Conservation (phyloP, 768 basidiomycete species). For the Astraeus odoratus region DNA sequence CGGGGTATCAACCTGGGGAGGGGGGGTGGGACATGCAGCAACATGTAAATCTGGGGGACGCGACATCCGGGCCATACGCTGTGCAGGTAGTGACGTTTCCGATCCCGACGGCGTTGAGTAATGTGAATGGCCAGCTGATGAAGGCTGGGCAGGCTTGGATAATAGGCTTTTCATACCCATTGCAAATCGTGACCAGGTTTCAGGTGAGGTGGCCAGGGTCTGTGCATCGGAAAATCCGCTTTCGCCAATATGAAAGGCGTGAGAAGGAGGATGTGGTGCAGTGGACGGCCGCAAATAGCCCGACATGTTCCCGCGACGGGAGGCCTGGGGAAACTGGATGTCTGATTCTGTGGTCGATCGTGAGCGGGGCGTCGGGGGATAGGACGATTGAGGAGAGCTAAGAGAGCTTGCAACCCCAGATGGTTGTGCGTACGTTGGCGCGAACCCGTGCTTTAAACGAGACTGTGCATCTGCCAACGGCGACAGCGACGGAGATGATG, state of each 20-base stretch:
- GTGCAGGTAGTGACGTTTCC: slow-evolving; percentile 10
- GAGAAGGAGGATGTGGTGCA: slow-evolving; percentile 8
- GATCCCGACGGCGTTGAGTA: slow-evolving; percentile 13
- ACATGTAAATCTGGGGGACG: slow-evolving; percentile 19
- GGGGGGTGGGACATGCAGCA: slow-evolving; percentile 6
- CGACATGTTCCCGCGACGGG: slow-evolving; percentile 1
- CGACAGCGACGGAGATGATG: slow-evolving; percentile 21
- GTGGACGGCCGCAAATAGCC: slow-evolving; percentile 12
- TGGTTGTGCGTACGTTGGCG: slow-evolving; percentile 6
- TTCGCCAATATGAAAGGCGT: neutral
- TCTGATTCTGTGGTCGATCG: slow-evolving; percentile 17
- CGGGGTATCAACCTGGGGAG: slow-evolving; percentile 1
- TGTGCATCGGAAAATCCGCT: slow-evolving; percentile 3
- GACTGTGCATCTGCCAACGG: slow-evolving; percentile 9
- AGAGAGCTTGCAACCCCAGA: slow-evolving; percentile 5
- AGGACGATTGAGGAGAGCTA: slow-evolving; percentile 11
- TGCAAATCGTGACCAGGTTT: slow-evolving; percentile 13
- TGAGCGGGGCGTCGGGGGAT: slow-evolving; percentile 10
- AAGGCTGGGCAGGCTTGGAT: slow-evolving; percentile 23
- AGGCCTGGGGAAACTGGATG: slow-evolving; percentile 2
- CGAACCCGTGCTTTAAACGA: slow-evolving; percentile 13
- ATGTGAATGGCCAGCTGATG: slow-evolving; percentile 17
- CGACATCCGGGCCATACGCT: slow-evolving; percentile 10
- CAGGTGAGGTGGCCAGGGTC: slow-evolving; percentile 7
- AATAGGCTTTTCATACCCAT: slow-evolving; percentile 31